Percentiles rank a stretch among this genome's conserved stretches.
These are phyloP conservation scores for Plasmodium vinckei DNA, from an alignment of 169 alveolate genomes.

Conservation along the genomic window DNA sequence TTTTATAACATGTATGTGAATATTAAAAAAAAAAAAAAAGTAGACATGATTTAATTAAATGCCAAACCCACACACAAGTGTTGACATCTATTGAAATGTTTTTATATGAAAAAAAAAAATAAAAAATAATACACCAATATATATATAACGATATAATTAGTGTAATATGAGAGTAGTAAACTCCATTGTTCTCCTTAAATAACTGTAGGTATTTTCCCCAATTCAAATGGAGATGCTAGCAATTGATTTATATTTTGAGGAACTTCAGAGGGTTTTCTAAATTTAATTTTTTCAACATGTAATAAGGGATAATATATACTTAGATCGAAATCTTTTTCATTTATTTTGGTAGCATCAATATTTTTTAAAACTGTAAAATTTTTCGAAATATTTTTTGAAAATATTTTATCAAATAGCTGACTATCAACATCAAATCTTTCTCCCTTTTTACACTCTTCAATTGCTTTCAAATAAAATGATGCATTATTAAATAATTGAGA, in stretches of 20 bases:
- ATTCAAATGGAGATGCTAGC: constrained; percentile 11
- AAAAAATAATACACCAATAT: not conserved
- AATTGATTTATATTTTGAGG: not conserved
- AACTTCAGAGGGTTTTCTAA: constrained; percentile 20
- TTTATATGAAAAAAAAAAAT: not conserved
- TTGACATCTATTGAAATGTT: not conserved
- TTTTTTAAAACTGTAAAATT: constrained; percentile 63
- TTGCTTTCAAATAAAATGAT: constrained; percentile 44
- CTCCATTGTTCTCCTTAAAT: constrained; percentile 1
- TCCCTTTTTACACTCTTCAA: constrained; percentile 67
- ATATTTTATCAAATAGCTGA: constrained; percentile 51
- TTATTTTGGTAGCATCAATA: constrained; percentile 39
- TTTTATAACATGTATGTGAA: not conserved
- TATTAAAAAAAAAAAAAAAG: not conserved
- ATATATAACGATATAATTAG: too few relatives aligned
- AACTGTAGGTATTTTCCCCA: constrained; percentile 57
- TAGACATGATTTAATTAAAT: not conserved
- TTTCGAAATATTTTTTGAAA: constrained; percentile 11
- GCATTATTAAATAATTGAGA: constrained; percentile 32
- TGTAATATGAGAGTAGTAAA: too few relatives aligned
- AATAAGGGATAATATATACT: constrained; percentile 50
- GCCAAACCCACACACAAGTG: not conserved
- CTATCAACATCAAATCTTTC: constrained; percentile 52
- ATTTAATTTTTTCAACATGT: constrained; percentile 65
- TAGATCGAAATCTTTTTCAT: constrained; percentile 13